phyloP scores from a whole-genome alignment of 202 grass and related monocot genomes.

The Saccharum hybrid region DNA sequence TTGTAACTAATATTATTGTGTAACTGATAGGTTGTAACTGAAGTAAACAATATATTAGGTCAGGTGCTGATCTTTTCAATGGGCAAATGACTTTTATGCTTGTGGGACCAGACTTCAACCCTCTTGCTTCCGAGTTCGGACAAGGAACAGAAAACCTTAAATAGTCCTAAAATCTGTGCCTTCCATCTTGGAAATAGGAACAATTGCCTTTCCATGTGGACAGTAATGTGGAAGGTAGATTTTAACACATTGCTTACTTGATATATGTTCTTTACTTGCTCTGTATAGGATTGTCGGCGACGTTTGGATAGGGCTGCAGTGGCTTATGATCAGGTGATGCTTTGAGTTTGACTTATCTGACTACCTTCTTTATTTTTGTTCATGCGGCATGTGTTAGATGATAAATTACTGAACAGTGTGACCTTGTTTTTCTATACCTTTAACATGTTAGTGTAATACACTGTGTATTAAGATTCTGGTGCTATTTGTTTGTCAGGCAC shows the following conservation, averaged over 20 bases:
- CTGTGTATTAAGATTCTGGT: too few relatives aligned
- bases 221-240: slow-evolving; percentile 20
- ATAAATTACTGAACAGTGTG: too few relatives aligned
- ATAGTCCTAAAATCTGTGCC: slow-evolving; percentile 1
- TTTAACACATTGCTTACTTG: slow-evolving; percentile 40
- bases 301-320: slow-evolving; percentile 89
- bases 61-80: slow-evolving; percentile 23
- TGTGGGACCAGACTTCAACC: not conserved
- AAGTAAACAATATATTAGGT: not conserved
- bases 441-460: too few relatives aligned
- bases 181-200: slow-evolving; percentile 9
- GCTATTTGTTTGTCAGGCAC: too few relatives aligned
- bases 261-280: slow-evolving; percentile 15
- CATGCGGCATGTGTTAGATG: too few relatives aligned
- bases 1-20: slow-evolving; percentile 3
- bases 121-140: not conserved
- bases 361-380: too few relatives aligned
- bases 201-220: slow-evolving; percentile 31
- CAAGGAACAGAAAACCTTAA: slow-evolving; percentile 20
- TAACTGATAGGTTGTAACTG: slow-evolving; percentile 17
- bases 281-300: slow-evolving; percentile 71
- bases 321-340: slow-evolving; percentile 88
- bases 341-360: slow-evolving; percentile 37
- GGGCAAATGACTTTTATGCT: not conserved
- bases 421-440: too few relatives aligned